These are phyloP conservation scores for Gastrolobium villosum DNA, from an alignment of 306 rosid species.

Conservation along the genomic window DNA sequence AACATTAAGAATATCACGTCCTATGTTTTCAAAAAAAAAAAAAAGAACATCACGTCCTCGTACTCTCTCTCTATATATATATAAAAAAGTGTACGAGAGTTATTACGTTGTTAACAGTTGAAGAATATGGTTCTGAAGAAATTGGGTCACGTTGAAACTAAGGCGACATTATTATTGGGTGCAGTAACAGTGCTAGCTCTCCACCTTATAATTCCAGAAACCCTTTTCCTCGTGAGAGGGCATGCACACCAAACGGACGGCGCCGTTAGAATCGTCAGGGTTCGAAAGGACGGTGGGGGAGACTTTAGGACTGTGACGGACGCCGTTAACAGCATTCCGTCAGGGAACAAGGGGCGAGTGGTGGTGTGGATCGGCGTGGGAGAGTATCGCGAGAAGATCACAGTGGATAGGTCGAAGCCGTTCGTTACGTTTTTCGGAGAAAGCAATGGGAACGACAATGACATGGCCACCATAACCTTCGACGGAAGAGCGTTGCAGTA, in stretches of 20 bases:
- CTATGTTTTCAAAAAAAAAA: too few species aligned
- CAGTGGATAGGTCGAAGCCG: constrained; percentile 42
- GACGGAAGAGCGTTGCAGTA: constrained; percentile 58
- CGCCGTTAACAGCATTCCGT: constrained; percentile 66
- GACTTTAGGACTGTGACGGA: constrained; percentile 58
- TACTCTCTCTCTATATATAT: too few species aligned
- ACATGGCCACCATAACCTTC: constrained; percentile 51
- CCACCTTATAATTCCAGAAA: neutral
- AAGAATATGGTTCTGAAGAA: neutral
- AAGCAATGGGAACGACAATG: neutral
- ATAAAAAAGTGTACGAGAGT: too few species aligned
- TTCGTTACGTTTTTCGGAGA: constrained; percentile 58
- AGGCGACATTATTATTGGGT: neutral
- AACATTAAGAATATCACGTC: too few species aligned
- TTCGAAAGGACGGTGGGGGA: constrained; percentile 57
- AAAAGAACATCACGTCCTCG: neutral
- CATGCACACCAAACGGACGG: neutral
- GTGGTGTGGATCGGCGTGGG: constrained; percentile 62
- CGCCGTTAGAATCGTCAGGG: constrained; percentile 47
- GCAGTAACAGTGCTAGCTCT: constrained; percentile 11
- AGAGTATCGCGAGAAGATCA: constrained; percentile 60
- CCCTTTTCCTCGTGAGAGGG: neutral
- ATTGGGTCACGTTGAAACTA: constrained; percentile 27
- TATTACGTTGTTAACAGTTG: neutral
- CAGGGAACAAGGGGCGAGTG: constrained; percentile 54